Evolutionary conservation across 768 basidiomycete genomes (phyloP).

Genomic region (Mycena alexandri): DNA sequence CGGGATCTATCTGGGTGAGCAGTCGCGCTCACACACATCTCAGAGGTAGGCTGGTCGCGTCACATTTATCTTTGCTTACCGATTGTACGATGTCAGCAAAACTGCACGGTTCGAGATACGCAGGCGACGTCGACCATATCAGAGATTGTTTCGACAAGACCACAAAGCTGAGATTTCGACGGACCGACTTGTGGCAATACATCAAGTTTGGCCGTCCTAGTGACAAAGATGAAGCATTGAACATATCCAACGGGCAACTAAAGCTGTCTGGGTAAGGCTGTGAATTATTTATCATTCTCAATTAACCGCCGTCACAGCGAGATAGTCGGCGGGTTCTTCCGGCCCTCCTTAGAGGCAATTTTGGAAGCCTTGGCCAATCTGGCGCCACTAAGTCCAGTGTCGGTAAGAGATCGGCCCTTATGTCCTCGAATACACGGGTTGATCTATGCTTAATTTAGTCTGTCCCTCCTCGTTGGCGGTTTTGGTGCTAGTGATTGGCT

Average conservation of each 20-base stretch:
- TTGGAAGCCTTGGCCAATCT: conserved; percentile 38
- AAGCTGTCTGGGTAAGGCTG: conserved; percentile 51
- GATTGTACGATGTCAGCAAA: conserved; percentile 43
- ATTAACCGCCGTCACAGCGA: conserved; percentile 35
- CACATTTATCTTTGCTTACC: conserved; percentile 1
- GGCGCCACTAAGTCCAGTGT: conserved; percentile 36
- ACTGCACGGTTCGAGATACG: conserved; percentile 55
- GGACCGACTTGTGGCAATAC: conserved; percentile 54
- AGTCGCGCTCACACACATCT: conserved; percentile 57
- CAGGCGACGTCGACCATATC: conserved; percentile 58
- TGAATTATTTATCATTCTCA: neutral
- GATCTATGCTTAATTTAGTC: conserved; percentile 41
- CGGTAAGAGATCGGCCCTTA: conserved; percentile 45
- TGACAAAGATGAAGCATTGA: conserved; percentile 54
- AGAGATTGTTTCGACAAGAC: conserved; percentile 58
- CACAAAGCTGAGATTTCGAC: conserved; percentile 60
- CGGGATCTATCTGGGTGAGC: conserved; percentile 67
- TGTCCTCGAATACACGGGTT: conserved; percentile 43
- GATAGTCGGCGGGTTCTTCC: conserved; percentile 53
- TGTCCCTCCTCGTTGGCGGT: conserved; percentile 67
- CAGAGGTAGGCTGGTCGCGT: conserved; percentile 45
- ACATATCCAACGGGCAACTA: conserved; percentile 62
- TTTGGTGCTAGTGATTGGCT: conserved; percentile 71
- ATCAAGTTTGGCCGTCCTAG: conserved; percentile 60
- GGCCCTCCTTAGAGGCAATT: conserved; percentile 53